A percentile compares a stretch with the other conserved stretches of the same genome.
Conservation (phyloP, 441 rosid species). For the Gossypium schwendimanii region DNA sequence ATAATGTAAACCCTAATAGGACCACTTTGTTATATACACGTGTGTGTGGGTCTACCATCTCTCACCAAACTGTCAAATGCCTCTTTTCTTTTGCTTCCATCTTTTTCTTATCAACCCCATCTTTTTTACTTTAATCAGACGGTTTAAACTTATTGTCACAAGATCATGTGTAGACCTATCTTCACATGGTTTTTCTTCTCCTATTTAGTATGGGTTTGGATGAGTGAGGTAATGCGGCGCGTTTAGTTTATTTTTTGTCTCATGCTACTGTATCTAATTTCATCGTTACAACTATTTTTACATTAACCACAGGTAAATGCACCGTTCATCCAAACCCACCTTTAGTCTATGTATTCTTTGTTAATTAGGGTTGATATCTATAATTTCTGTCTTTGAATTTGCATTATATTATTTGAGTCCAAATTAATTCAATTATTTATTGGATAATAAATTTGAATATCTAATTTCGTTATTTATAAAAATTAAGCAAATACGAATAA, state of each 20-base stretch:
- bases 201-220: neutral
- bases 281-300: too few relatives aligned
- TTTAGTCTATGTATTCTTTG: too few relatives aligned
- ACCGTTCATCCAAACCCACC: accelerated
- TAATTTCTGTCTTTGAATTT: too few relatives aligned
- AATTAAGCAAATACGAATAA: too few relatives aligned
- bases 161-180: neutral
- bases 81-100: constrained; percentile 4
- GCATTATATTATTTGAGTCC: too few relatives aligned
- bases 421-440: too few relatives aligned
- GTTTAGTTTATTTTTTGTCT: too few relatives aligned
- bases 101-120: neutral
- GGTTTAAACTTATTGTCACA: neutral
- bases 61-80: constrained; percentile 29
- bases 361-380: too few relatives aligned
- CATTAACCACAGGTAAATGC: too few relatives aligned
- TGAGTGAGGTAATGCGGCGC: too few relatives aligned
- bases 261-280: accelerated
- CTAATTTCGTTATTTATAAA: too few relatives aligned
- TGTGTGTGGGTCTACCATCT: constrained; percentile 42
- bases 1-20: constrained; percentile 12
- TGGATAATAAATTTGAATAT: too few relatives aligned
- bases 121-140: constrained; percentile 1
- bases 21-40: constrained; percentile 38
- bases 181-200: neutral